These are phyloP conservation scores for Aegilops tauschii DNA, from an alignment of 176 grass and related monocot species.

Conservation along the genomic window DNA sequence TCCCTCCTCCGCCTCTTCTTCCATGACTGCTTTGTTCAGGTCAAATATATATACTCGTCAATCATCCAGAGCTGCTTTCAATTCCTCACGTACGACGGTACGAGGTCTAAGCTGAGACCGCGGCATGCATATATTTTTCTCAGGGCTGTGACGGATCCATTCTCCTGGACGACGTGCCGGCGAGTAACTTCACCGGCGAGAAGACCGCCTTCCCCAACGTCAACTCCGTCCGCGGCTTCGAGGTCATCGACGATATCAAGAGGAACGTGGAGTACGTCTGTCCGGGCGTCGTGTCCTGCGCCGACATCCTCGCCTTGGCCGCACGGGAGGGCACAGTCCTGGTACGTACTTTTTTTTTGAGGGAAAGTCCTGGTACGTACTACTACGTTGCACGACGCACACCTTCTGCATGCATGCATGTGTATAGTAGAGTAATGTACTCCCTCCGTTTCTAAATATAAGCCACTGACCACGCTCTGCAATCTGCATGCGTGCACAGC, in stretches of 20 bases:
- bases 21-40: conserved; percentile 77
- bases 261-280: conserved; percentile 49
- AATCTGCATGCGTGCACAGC: no score
- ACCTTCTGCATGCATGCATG: no score
- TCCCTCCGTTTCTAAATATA: no score
- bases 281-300: conserved; percentile 65
- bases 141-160: conserved; percentile 74
- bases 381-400: no score
- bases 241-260: conserved; percentile 44
- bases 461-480: no score
- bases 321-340: conserved; percentile 51
- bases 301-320: conserved; percentile 25
- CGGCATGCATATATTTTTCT: not conserved
- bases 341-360: conserved; percentile 21
- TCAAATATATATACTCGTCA: no score
- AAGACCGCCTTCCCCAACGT: conserved; percentile 58
- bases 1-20: conserved; percentile 74
- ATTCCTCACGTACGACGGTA: no score
- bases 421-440: no score
- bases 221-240: conserved; percentile 56
- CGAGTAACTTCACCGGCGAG: conserved; percentile 48
- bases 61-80: no score
- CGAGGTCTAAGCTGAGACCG: no score
- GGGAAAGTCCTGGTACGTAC: conserved; percentile 34
- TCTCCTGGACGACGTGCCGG: conserved; percentile 45